Base-by-base conservation (phyloP, 2,329 filamentous ascomycete genomes). In the Colletotrichum neosansevieriae region DNA sequence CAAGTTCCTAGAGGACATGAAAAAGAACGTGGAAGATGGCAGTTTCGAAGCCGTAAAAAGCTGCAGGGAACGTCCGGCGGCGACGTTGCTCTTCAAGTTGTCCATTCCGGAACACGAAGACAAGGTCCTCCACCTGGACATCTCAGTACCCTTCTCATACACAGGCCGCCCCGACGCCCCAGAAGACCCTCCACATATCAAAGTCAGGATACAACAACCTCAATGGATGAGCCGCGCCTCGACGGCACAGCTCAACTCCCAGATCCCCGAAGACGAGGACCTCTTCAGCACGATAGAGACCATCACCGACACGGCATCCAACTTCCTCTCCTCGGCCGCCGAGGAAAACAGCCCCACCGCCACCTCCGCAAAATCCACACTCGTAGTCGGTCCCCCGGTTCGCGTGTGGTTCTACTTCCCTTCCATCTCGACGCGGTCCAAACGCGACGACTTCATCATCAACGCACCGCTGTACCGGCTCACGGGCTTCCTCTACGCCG, bases 361-460 rank as follows among this genome's bases (percentile, higher is more conserved):
- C 42, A 15, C 32, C 38, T 13, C 56, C 3, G 17, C 53, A 57
- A 19, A 59, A 7, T 1, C 2, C 15, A 24, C 24, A 24, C 5
- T 24, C 24, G 24, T 24, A 3, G 24, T 24, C 6, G 32, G 65
- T 0, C 74, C 80, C 0, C 72, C 85, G 1, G 81, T 86, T 3
- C 79, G 88, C 9, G 87, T 86, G 1, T 89, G 87, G 87, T 89
- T 89, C 73, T 89, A 89, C 75, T 89, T 90, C 70, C 87, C 87
- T 0, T 89, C 86, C 1, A 84, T 90, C 61, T 86, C 84, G 45
- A 89, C 87, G 0, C 83, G 88, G 3, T 81, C 82, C 51, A 90
- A 89, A 72, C 81, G 88, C 53, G 82, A 86, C 71, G 87, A 90
- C 70, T 76, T 89, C 47, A 83, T 89, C 50, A 82, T 80, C 62